Evolutionary conservation across 2,329 filamentous ascomycete species (phyloP).

Genomic region (Fusarium sp.): DNA sequence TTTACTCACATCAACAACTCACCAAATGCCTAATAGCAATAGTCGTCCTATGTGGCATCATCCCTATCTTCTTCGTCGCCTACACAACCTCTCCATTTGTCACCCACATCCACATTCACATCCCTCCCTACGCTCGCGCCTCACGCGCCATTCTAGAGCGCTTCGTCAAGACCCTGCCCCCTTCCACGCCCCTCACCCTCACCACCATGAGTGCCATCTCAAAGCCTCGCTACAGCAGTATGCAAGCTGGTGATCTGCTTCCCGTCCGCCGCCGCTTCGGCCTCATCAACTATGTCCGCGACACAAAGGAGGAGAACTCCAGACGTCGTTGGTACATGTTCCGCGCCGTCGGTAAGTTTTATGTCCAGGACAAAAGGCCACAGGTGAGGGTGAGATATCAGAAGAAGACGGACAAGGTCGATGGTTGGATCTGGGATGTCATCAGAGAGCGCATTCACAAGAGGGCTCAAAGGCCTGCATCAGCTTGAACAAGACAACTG

Average conservation of each 20-base stretch:
- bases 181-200: slow-evolving; percentile 59
- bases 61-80: slow-evolving; percentile 73
- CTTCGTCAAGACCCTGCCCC: slow-evolving; percentile 61
- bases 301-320: slow-evolving; percentile 50
- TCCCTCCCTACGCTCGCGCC: slow-evolving; percentile 72
- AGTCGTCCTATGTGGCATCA: slow-evolving; percentile 69
- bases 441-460: slow-evolving; percentile 50
- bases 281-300: slow-evolving; percentile 56
- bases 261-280: slow-evolving; percentile 50
- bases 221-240: slow-evolving; percentile 62
- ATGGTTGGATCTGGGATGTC: slow-evolving; percentile 57
- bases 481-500: slow-evolving; percentile 11
- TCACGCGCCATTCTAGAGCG: slow-evolving; percentile 67
- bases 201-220: slow-evolving; percentile 67
- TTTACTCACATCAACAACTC: background rate
- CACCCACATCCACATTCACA: slow-evolving; percentile 74
- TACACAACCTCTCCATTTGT: slow-evolving; percentile 78
- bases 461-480: slow-evolving; percentile 23
- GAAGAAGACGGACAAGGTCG: slow-evolving; percentile 48
- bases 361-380: slow-evolving; percentile 49
- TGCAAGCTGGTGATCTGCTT: slow-evolving; percentile 53
- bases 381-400: slow-evolving; percentile 40
- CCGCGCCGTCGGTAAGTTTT: slow-evolving; percentile 54
- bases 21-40: slow-evolving; percentile 11
- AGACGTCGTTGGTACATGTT: slow-evolving; percentile 55